Base-by-base conservation (phyloP, 2,329 filamentous ascomycete genomes). In the Colletotrichum orbiculare region DNA sequence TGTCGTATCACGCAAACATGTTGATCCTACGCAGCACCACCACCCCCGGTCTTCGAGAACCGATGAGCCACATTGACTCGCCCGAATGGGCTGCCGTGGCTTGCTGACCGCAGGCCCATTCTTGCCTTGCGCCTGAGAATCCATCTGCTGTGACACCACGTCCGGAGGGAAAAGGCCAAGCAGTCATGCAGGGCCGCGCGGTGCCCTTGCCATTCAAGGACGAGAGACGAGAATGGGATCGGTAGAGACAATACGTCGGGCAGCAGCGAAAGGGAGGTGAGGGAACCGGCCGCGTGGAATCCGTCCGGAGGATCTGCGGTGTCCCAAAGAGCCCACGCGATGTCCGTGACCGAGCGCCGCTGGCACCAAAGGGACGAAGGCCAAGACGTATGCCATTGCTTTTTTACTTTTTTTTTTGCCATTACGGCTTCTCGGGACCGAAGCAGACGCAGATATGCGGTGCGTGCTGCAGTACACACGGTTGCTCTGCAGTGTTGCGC, bases 361-460 rank as follows among this genome's bases (percentile, higher is more conserved):
- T 17, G 25, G 10, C 48, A n/a, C 62, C 41, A 39, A 52, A 37
- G 47, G 37, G 58, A 34, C 15, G 49, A 34, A 41, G 38, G 41
- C 39, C 13, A 35, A 56, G 53, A 52, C 37, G 46, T 50, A 56
- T 62, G 58, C 48, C 47, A 57, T 66, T 66, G 63, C 58, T 63
- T 65, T 62, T 39, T 46, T 17, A 17, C 2, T 17, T 17, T 17
- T 17, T 17, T 17, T 2, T 17, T 3, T 17, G 63, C 46, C 25
- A n/a, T 25, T 52, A 37, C 58, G 47, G 38, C 52, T 39, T 25
- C 47, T 66, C 63, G 63, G 63, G 63, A 62, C 63, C 63, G 63
- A 66, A 66, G 41, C 39, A 38, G 15, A 37, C 38, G 15, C 39
- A 56, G 46, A 38, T 12, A 50, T 46, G 45, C 57, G 47, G 15